Percentiles rank a stretch among this genome's conserved stretches.
These are phyloP conservation scores for Tylopilus sp. DNA, from an alignment of 768 basidiomycete species.

Conservation along the genomic window DNA sequence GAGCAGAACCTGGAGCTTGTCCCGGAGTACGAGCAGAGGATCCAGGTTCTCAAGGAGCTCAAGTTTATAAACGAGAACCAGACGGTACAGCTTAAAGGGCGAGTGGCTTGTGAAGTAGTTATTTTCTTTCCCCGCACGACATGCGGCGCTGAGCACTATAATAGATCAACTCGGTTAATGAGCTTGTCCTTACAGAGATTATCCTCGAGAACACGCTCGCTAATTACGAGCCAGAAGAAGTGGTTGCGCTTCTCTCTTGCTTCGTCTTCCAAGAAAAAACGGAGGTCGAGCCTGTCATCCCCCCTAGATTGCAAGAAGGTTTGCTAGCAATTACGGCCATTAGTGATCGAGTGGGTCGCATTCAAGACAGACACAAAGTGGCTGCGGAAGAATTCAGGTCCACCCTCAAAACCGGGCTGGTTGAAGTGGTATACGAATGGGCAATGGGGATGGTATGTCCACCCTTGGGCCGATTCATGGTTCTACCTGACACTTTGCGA, in stretches of 20 bases:
- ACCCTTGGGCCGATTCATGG: not conserved
- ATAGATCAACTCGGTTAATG: conserved; percentile 98
- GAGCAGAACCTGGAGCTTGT: conserved; percentile 96
- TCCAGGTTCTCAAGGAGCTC: conserved; percentile 85
- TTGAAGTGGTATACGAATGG: conserved; percentile 99
- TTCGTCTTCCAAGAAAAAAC: conserved; percentile 99
- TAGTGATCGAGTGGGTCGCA: conserved; percentile 69
- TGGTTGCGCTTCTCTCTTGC: conserved; percentile 91
- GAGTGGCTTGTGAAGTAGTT: conserved; percentile 93
- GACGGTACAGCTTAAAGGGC: conserved; percentile 92
- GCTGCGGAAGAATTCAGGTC: conserved; percentile 73
- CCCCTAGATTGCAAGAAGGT: conserved; percentile 77
- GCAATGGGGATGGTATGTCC: conserved; percentile 90
- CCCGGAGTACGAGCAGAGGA: conserved; percentile 94
- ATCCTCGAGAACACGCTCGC: conserved; percentile 95
- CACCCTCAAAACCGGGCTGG: conserved; percentile 83
- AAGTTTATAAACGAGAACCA: conserved; percentile 95
- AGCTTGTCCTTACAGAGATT: conserved; percentile 93
- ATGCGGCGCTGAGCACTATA: not conserved
- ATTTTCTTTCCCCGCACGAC: not conserved
- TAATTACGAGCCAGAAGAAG: conserved; percentile 89
- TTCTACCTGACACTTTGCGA: conserved; percentile 32
- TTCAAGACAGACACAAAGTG: conserved; percentile 82
- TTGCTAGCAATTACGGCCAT: conserved; percentile 74
- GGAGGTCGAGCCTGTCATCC: conserved; percentile 79